Evolutionary conservation across 345 rosid genomes (phyloP).

Genomic region (Salix koriyanagi): DNA sequence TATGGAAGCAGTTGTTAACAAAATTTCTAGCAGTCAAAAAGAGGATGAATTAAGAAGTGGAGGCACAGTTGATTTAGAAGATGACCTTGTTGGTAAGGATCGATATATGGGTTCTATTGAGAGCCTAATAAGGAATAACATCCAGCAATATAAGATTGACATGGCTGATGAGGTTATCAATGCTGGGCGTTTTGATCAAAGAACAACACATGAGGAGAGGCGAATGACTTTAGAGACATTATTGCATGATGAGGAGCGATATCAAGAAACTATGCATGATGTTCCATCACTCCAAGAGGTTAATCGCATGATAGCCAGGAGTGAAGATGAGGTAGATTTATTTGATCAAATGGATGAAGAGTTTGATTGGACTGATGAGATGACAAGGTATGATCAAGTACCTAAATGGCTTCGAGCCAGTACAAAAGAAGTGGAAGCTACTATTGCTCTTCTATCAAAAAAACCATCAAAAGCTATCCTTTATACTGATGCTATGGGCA

Average conservation of each 20-base stretch:
- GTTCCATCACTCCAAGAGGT: slow-evolving; percentile 95
- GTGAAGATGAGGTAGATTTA: slow-evolving; percentile 88
- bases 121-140: slow-evolving; percentile 96
- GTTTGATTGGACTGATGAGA: slow-evolving; percentile 85
- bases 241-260: slow-evolving; percentile 96
- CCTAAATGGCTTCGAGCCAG: slow-evolving; percentile 98
- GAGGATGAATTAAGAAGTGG: slow-evolving; percentile 92
- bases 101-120: slow-evolving; percentile 96
- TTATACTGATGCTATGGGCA: slow-evolving; percentile 41
- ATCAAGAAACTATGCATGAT: slow-evolving; percentile 96
- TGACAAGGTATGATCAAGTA: slow-evolving; percentile 87
- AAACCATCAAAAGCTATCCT: slow-evolving; percentile 74
- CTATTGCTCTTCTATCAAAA: slow-evolving; percentile 72
- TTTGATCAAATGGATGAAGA: slow-evolving; percentile 99
- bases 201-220: slow-evolving; percentile 99
- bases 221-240: slow-evolving; percentile 95
- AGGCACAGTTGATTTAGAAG: slow-evolving; percentile 79
- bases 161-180: slow-evolving; percentile 99
- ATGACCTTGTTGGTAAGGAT: slow-evolving; percentile 97
- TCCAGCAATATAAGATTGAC: slow-evolving; percentile 99
- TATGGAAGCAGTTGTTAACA: slow-evolving; percentile 98
- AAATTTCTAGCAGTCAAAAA: slow-evolving; percentile 81
- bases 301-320: slow-evolving; percentile 96
- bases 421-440: slow-evolving; percentile 69
- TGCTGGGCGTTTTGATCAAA: slow-evolving; percentile 99